phyloP scores from a whole-genome alignment of 345 rosid species.

The Sapria himalayana region DNA sequence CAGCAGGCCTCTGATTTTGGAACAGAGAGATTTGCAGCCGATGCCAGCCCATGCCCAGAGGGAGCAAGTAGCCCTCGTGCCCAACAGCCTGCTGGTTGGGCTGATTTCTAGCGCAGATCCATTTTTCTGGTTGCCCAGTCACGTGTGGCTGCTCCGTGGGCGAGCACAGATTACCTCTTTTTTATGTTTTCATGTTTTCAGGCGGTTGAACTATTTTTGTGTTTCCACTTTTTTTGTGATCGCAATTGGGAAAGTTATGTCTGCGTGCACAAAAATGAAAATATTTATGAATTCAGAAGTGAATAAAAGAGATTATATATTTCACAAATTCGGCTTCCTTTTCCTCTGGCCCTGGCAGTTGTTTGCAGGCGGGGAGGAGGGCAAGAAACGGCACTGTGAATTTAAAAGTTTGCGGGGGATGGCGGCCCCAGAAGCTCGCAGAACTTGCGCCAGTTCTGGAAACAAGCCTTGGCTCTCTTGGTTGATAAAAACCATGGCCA shows the following conservation, averaged over 20 bases:
- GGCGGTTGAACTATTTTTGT: no score
- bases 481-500: slow-evolving; percentile 40
- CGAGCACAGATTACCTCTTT: no score
- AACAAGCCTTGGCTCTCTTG: slow-evolving; percentile 50
- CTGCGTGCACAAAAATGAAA: no score
- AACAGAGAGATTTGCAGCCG: slow-evolving; percentile 48
- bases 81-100: slow-evolving; percentile 90
- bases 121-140: slow-evolving; percentile 39
- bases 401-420: slow-evolving; percentile 51
- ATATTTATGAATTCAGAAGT: no score
- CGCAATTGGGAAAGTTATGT: no score
- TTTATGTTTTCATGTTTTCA: no score
- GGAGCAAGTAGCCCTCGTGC: slow-evolving; percentile 21
- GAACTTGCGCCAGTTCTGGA: slow-evolving; percentile 30
- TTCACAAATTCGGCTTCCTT: slow-evolving; percentile 24
- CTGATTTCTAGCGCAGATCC: slow-evolving; percentile 58
- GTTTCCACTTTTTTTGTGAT: no score
- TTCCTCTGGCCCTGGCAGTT: slow-evolving; percentile 34
- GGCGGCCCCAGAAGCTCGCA: slow-evolving; percentile 51
- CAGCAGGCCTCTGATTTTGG: slow-evolving; percentile 54
- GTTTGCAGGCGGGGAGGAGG: slow-evolving; percentile 14
- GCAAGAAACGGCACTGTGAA: slow-evolving; percentile 16
- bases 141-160: no score
- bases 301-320: no score
- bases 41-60: slow-evolving; percentile 16